Evolutionary conservation across 768 basidiomycete species (phyloP).

Genomic region (Gyrodon lividus): DNA sequence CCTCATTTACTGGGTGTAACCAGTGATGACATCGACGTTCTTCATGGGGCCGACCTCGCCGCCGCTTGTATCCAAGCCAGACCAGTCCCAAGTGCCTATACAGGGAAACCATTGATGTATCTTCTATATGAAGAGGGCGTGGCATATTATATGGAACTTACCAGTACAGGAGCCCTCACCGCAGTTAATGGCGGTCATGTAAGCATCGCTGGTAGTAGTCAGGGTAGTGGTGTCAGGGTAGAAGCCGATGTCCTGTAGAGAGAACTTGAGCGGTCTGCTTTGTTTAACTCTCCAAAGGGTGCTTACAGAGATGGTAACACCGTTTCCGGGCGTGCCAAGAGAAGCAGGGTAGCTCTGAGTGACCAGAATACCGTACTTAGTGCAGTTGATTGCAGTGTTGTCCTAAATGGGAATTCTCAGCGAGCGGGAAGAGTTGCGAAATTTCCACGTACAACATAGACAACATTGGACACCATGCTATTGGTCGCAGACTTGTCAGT

Average conservation of each 20-base stretch:
- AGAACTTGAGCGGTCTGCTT: neutral
- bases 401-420: constrained; percentile 31
- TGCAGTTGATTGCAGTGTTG: constrained; percentile 52
- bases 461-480: constrained; percentile 48
- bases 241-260: constrained; percentile 49
- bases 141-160: constrained; percentile 20
- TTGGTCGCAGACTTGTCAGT: constrained; percentile 44
- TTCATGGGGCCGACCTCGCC: constrained; percentile 36
- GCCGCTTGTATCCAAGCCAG: constrained; percentile 42
- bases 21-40: constrained; percentile 34
- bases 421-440: neutral
- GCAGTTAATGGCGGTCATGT: constrained; percentile 55
- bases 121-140: neutral
- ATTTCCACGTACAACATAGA: constrained; percentile 40
- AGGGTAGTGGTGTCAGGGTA: constrained; percentile 39
- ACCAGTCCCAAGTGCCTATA: constrained; percentile 53
- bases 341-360: constrained; percentile 60
- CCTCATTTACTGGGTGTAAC: constrained; percentile 28
- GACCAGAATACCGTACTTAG: constrained; percentile 57
- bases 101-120: neutral
- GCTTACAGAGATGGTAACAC: constrained; percentile 54
- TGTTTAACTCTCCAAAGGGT: neutral
- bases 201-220: constrained; percentile 40
- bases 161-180: constrained; percentile 51
- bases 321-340: constrained; percentile 56